Base-by-base conservation (phyloP, 1,139 yeast genomes). In the Taphrina pruni region DNA sequence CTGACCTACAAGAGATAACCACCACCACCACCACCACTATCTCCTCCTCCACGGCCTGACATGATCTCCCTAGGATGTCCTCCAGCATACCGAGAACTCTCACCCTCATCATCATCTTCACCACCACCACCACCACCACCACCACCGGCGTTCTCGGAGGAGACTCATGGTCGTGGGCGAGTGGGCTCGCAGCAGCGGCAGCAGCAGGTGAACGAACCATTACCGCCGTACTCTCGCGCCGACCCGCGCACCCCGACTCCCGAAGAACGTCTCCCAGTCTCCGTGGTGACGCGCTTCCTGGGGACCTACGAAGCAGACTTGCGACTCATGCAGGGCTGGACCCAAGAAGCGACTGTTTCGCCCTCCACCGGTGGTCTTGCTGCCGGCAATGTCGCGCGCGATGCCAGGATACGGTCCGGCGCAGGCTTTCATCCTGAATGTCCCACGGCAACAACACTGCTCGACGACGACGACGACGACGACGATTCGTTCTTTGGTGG, bases 301-400 rank as follows among this genome's bases (percentile, higher is more conserved):
- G 48, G 48, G 17, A 45, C 48, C 8, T 45, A 45, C 48, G 48
- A 45, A 45, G n/a, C 48, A 45, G 48, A 45, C 20, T n/a, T 45
- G 20, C 48, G 9, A 45, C 48, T 45, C 48, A 45, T 45, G 48
- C 48, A 45, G 48, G 20, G 17, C 12, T 45, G 48, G 48, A 26
- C 32, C 32, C 32, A 26, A 26, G 32, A 26, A 26, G 32, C 32
- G 32, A 26, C 32, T 26, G 32, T 2, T 2, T 2, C 6, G 48
- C 48, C 48, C n/a, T 17, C 17, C 17, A 17, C 17, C 17, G 17
- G 17, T 17, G 17, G 17, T 17, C 17, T 17, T 17, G 17, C 17
- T 17, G 17, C 17, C 17, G 17, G 17, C 17, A 17, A 26, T 26
- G 32, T 26, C 32, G 32, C 32, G 32, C 32, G 32, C 32, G 32